Conservation (phyloP, 345 rosid genomes). For the Gossypium bickii region DNA sequence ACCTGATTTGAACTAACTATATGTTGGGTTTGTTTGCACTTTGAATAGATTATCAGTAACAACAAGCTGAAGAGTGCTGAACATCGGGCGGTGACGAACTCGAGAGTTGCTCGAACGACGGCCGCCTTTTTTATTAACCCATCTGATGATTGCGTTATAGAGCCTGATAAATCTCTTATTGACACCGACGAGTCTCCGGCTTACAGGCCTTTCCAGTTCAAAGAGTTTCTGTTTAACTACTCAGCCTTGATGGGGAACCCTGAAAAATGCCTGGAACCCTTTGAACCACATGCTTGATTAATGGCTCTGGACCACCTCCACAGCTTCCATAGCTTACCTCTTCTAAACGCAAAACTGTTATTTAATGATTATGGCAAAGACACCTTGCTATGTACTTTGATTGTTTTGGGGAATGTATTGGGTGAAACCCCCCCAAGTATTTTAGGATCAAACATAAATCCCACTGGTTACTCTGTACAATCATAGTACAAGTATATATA, state of each 20-base stretch:
- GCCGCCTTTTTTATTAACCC: constrained; percentile 22
- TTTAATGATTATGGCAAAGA: no score
- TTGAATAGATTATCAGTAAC: constrained; percentile 19
- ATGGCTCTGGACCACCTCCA: no score
- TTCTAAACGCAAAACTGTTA: no score
- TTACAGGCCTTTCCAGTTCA: constrained; percentile 7
- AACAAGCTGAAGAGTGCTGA: constrained; percentile 28
- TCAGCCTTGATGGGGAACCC: neutral
- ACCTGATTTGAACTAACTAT: no score
- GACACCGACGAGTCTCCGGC: constrained; percentile 10
- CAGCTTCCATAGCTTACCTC: no score
- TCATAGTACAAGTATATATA: constrained; percentile 20
- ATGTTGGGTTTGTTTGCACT: no score
- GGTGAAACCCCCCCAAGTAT: no score
- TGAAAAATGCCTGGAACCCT: constrained; percentile 10
- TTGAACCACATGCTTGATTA: neutral
- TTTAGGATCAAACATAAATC: no score
- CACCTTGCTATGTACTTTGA: no score
- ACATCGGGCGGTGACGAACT: constrained; percentile 29
- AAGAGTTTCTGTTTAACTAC: neutral
- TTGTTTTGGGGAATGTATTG: no score
- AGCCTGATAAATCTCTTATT: constrained; percentile 14
- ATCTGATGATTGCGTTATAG: neutral
- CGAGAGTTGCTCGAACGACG: constrained; percentile 15
- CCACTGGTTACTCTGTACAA: constrained; percentile 2